phyloP scores from a whole-genome alignment of 2,329 filamentous ascomycete species.

The Tolypocladium endophyticum region DNA sequence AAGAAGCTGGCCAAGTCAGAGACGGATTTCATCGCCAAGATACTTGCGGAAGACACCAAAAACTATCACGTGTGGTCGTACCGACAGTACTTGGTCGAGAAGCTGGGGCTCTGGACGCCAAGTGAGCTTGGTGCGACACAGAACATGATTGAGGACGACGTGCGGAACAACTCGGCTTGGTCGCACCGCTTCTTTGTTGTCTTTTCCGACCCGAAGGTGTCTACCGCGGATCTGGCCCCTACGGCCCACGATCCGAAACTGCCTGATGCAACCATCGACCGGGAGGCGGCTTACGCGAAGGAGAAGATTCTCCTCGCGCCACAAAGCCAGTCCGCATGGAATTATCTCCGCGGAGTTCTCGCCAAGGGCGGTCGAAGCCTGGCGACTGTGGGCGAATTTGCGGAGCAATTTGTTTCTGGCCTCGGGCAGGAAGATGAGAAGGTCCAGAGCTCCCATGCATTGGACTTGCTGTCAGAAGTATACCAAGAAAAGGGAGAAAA shows the following conservation, averaged over 20 bases:
- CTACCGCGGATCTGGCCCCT: conserved; percentile 35
- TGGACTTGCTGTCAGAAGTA: conserved; percentile 64
- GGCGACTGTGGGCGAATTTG: conserved; percentile 35
- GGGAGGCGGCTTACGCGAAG: conserved; percentile 67
- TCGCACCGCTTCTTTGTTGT: conserved; percentile 93
- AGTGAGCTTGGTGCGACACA: conserved; percentile 64
- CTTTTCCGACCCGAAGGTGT: conserved; percentile 51
- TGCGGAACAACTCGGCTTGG: conserved; percentile 96
- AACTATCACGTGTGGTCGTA: conserved; percentile 99
- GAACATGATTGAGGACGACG: conserved; percentile 62
- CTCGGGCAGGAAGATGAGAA: conserved; percentile 36
- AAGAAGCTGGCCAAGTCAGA: conserved; percentile 54
- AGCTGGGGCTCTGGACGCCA: conserved; percentile 60
- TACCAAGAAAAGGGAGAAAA: conserved; percentile 46
- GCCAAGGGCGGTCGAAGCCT: conserved; percentile 50
- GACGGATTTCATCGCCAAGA: conserved; percentile 62
- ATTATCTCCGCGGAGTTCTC: conserved; percentile 72
- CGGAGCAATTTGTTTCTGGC: conserved; percentile 37
- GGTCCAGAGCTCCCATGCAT: conserved; percentile 52
- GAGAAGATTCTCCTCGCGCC: conserved; percentile 67
- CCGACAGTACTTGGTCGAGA: conserved; percentile 59
- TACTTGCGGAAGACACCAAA: conserved; percentile 81
- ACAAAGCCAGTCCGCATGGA: conserved; percentile 93
- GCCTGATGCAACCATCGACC: conserved; percentile 53
- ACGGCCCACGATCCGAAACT: conserved; percentile 45